Evolutionary conservation across 768 basidiomycete genomes (phyloP), one percentile per base, ranked within the genome.

Genomic region (Rhizopogon roseolus): DNA sequence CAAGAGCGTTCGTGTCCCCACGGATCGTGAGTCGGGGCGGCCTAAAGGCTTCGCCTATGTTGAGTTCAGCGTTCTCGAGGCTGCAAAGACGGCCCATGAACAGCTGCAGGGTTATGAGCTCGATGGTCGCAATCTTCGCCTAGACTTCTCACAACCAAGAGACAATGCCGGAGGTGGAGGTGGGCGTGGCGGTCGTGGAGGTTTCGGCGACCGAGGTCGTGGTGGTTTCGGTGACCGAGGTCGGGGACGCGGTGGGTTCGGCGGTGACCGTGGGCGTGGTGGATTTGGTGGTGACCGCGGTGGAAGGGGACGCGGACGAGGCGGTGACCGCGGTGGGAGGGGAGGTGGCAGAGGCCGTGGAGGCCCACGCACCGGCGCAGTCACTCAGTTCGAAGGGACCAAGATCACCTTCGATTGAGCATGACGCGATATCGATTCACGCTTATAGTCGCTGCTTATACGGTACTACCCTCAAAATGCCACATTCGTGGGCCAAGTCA

Each of bases 31-130:
- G 48, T 81, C 88, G 6, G 94, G 93, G 28, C 80, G 77, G 57
- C 86, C 91, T 43, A 98, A 98, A 71, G 97, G 97, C 63, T 98
- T 96, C 71, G 97, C 86, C 19, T 98, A 98, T 71, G 90, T 99
- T 65, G 93, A 98, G 71, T 97, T 95, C 71, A 82, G 86, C 60
- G 85, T 87, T 61, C 64, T 92, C 38, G 89, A 85, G 27, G 73
- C 80, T 51, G 90, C 97, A 10, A 86, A 85, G 73, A 86, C 85
- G 66, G 96, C 96, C 3, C 81, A 84, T 56, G 83, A 80, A 61
- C 82, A 79, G 4, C 76, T 81, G 27, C 77, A 80, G 39, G 90
- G 91, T 32, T 70, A 75, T 54, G 90, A 94, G 55, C 78, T 97
- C 48, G 89, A 85, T 32, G 96, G 96, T 5, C 83, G 97, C 49